phyloP scores from a whole-genome alignment of 2,329 filamentous ascomycete species.

The Venturia nashicola region DNA sequence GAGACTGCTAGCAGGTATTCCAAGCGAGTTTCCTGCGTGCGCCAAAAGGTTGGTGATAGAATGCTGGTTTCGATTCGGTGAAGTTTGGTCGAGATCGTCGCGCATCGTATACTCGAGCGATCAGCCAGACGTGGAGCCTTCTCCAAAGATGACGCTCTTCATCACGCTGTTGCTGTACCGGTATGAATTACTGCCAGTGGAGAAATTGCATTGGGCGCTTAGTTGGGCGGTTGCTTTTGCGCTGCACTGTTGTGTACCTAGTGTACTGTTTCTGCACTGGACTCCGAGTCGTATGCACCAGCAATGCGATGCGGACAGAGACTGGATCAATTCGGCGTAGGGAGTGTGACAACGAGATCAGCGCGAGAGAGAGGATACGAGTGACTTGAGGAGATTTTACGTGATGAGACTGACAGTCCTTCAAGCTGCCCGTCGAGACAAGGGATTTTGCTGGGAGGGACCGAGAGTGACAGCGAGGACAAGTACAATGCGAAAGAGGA shows the following conservation, averaged over 20 bases:
- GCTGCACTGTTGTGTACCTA: too few relatives aligned
- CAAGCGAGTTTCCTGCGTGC: background rate
- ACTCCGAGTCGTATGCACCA: background rate
- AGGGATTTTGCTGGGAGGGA: too few relatives aligned
- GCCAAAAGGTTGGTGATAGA: background rate
- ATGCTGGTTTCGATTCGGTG: background rate
- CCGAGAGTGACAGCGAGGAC: background rate
- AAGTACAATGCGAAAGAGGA: background rate
- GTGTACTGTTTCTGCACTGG: too few relatives aligned
- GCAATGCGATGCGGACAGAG: background rate
- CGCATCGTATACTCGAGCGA: background rate
- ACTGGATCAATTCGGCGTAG: background rate
- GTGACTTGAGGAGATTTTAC: too few relatives aligned
- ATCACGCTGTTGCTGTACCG: background rate
- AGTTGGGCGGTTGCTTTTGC: background rate
- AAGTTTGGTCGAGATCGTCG: background rate
- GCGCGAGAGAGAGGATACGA: background rate
- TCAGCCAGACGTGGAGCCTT: background rate
- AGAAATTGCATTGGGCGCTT: background rate
- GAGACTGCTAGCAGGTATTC: background rate
- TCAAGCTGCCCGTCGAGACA: too few relatives aligned
- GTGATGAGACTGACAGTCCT: too few relatives aligned
- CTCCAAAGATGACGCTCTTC: background rate
- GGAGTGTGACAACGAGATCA: background rate
- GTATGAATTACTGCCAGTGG: background rate